phyloP scores from a whole-genome alignment of 345 rosid species.

The Dovyalis caffra region DNA sequence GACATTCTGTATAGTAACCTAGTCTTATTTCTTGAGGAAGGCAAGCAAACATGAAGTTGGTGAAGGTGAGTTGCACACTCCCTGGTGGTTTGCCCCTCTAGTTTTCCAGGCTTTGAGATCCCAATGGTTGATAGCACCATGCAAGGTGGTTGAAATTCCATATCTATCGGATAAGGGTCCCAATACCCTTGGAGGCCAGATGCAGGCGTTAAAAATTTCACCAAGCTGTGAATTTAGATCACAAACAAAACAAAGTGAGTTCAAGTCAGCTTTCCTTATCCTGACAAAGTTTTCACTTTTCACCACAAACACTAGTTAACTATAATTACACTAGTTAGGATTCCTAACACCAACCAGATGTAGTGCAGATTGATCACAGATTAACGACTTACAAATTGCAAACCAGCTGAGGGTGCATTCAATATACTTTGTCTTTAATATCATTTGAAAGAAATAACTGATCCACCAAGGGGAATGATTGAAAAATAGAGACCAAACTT shows the following conservation, averaged over 20 bases:
- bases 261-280: not conserved
- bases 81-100: conserved; percentile 68
- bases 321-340: too few relatives aligned
- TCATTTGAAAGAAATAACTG: not conserved
- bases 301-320: not conserved
- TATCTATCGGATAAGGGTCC: conserved; percentile 98
- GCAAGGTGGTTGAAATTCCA: conserved; percentile 98
- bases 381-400: not conserved
- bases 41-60: conserved; percentile 94
- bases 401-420: not conserved
- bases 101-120: conserved; percentile 92
- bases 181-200: conserved; percentile 94
- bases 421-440: not conserved
- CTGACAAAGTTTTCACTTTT: too few relatives aligned
- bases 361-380: not conserved
- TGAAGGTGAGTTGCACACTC: conserved; percentile 92
- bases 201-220: conserved; percentile 84
- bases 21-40: conserved; percentile 80
- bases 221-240: conserved; percentile 56
- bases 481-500: not conserved
- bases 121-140: conserved; percentile 93
- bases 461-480: not conserved
- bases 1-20: conserved; percentile 90
- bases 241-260: not conserved
- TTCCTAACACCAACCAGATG: not conserved